Conservation (phyloP, 345 rosid species). For the Citropsis articulata region DNA sequence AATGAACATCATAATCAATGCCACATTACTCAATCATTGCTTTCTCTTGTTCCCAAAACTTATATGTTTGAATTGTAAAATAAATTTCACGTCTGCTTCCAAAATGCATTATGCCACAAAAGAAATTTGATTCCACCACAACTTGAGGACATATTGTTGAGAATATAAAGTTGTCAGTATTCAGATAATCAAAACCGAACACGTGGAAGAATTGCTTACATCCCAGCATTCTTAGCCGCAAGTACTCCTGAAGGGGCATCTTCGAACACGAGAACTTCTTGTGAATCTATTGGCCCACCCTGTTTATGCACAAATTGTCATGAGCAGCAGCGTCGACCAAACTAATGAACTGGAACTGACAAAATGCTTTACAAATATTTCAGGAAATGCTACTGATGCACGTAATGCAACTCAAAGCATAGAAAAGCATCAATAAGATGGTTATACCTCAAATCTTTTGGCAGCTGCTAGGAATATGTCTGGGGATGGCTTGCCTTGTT, state of each 20-base stretch:
- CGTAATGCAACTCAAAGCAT: background rate
- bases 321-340: background rate
- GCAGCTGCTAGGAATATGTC: constrained; percentile 88
- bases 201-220: constrained; percentile 50
- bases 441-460: constrained; percentile 81
- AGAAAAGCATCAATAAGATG: constrained; percentile 1
- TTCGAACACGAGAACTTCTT: constrained; percentile 69
- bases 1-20: background rate
- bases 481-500: constrained; percentile 88
- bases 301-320: constrained; percentile 26
- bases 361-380: background rate
- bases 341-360: constrained; percentile 17
- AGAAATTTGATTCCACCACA: background rate
- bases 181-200: background rate
- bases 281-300: constrained; percentile 66
- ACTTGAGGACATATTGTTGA: background rate
- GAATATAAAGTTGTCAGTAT: background rate
- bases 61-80: background rate
- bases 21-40: background rate
- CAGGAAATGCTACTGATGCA: background rate
- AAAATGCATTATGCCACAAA: background rate
- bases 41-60: background rate
- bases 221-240: constrained; percentile 89
- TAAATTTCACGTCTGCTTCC: background rate
- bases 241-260: constrained; percentile 94